Base-by-base conservation (phyloP, 1,284 basidiomycete genomes). In the Somion occarium region DNA sequence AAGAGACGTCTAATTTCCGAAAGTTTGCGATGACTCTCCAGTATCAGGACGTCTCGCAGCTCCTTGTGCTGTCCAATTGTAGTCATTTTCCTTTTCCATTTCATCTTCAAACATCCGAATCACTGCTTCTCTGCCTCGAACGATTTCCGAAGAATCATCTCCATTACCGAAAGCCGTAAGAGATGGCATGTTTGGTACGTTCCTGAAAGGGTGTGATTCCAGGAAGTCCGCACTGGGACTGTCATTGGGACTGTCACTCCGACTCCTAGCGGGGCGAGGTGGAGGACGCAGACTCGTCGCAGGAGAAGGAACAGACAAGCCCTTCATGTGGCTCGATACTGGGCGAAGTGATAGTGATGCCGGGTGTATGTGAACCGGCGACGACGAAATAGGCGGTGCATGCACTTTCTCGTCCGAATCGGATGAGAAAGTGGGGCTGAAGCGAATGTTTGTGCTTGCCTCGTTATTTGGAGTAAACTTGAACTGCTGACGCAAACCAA, bases 151-250 rank as follows among this genome's bases (percentile, higher is more conserved):
- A 15, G 7, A 34, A 15, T 34, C 7, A 15, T 34, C 30, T 15
- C 15, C 30, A 15, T 34, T 34, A 7, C 30, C 60, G 18, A 61
- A 54, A 1, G 61, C 59, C 34, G 55, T 55, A 39, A 61, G 45
- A 11, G 59, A 61, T 13, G 58, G 61, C 37, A 56, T 60, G 9
- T 55, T 51, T 3, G 49, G 49, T 37, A 59, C 50, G 25, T 44
- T 5, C 27, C 27, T 37, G 46, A 48, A 18, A 34, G 54, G 38
- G 47, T 55, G 26, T 38, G 39, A 41, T 5, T 5, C 7, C 18
- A 41, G 39, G 5, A 5, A 9, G 9, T 41, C 20, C 18, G 18
- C 39, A 5, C 7, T 41, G 9, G 15, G 39, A 41, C 46, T 20
- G 26, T 57, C 53, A 22, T 44, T 46, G 11, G 54, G 22, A 23